phyloP scores from a whole-genome alignment of 164 flowering plant genomes.

The Kalanchoe fedtschenkoi region DNA sequence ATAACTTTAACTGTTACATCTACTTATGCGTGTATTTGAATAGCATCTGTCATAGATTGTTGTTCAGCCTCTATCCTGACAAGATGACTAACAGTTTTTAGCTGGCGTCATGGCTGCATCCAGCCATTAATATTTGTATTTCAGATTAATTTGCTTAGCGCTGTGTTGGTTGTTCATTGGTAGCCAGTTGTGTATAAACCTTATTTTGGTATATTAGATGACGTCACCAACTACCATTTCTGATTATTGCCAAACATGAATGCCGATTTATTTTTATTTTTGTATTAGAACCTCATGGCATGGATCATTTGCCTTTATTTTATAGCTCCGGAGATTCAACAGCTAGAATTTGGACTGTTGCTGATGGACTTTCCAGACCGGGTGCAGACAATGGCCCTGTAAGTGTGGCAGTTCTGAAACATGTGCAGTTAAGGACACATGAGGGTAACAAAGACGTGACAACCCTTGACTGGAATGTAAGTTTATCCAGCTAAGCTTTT shows the following conservation, averaged over 20 bases:
- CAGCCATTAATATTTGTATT: neutral
- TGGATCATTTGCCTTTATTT: slow-evolving; percentile 6
- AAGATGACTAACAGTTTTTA: neutral
- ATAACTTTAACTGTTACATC: no score
- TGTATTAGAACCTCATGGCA: neutral
- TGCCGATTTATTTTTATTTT: neutral
- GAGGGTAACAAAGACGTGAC: slow-evolving; percentile 95
- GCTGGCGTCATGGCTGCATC: neutral
- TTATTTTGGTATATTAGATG: neutral
- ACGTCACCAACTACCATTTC: neutral
- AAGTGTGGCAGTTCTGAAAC: slow-evolving; percentile 67
- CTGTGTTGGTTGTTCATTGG: neutral
- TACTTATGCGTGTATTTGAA: no score
- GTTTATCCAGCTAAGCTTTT: slow-evolving; percentile 15
- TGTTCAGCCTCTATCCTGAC: no score
- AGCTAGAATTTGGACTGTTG: slow-evolving; percentile 87
- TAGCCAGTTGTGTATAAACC: neutral
- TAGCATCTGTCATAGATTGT: no score
- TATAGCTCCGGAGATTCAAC: slow-evolving; percentile 94
- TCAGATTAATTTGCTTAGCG: neutral
- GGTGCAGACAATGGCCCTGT: slow-evolving; percentile 35
- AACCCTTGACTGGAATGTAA: slow-evolving; percentile 98
- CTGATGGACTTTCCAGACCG: slow-evolving; percentile 47
- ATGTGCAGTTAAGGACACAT: slow-evolving; percentile 72
- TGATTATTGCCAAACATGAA: neutral